These are phyloP conservation scores for Setaria italica DNA, from an alignment of 202 grass and related monocot genomes.

Conservation along the genomic window DNA sequence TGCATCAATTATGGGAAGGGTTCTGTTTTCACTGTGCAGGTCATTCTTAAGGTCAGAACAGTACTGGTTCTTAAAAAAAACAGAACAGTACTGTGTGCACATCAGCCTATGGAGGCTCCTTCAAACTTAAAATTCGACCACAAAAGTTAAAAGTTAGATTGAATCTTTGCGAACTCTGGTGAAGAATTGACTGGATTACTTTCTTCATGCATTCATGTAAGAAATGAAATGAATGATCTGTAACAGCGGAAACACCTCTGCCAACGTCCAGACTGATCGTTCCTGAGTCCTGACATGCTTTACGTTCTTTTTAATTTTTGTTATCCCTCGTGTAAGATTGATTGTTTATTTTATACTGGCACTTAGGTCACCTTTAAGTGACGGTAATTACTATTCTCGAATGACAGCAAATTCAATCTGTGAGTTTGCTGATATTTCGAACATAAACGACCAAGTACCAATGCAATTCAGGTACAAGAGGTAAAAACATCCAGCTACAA, in stretches of 20 bases:
- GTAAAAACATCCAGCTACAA: conserved; percentile 42
- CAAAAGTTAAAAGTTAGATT: neutral
- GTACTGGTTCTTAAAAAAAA: neutral
- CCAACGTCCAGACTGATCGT: neutral
- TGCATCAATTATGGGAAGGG: neutral
- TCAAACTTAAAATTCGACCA: neutral
- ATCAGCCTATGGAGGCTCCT: neutral
- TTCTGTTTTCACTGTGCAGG: neutral
- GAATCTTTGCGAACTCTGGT: neutral
- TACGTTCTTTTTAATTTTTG: neutral
- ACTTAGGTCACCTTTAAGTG: neutral
- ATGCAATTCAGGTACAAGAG: conserved; percentile 39
- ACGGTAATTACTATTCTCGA: neutral
- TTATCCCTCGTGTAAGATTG: neutral
- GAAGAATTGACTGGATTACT: neutral
- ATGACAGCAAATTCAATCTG: neutral
- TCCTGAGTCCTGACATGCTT: neutral
- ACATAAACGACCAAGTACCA: neutral
- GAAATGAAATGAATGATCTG: neutral
- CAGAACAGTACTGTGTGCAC: neutral
- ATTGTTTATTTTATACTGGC: neutral
- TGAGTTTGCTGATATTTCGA: neutral
- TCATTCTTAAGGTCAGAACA: neutral
- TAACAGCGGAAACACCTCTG: neutral
- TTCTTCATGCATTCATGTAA: neutral